Conservation (phyloP, 2,329 filamentous ascomycete genomes). For the Aspergillus sp. region DNA sequence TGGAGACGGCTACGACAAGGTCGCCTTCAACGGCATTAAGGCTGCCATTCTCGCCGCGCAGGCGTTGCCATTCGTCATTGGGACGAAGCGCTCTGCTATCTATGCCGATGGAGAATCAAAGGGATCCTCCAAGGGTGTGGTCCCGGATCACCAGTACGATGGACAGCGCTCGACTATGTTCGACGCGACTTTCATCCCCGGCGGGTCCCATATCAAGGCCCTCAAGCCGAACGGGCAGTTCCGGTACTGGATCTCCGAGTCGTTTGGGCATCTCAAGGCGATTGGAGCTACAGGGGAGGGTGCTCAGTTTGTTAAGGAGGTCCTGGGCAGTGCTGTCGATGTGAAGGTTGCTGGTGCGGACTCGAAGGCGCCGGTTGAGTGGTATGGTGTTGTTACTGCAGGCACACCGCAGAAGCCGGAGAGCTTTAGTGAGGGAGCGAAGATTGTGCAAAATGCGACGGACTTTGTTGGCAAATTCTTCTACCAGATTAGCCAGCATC, state of each 20-base stretch:
- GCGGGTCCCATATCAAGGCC: constrained; percentile 62
- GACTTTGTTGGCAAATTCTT: constrained; percentile 71
- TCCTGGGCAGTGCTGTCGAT: constrained; percentile 27
- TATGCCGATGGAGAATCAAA: constrained; percentile 55
- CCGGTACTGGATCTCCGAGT: constrained; percentile 74
- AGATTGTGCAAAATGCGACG: constrained; percentile 64
- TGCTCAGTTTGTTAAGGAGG: constrained; percentile 28
- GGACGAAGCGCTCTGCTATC: constrained; percentile 56
- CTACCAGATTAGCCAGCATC: constrained; percentile 68
- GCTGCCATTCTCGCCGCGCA: constrained; percentile 51
- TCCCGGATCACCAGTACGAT: constrained; percentile 76
- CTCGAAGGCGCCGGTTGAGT: constrained; percentile 22
- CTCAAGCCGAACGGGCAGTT: constrained; percentile 71
- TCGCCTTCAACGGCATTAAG: constrained; percentile 65
- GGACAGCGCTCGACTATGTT: constrained; percentile 77
- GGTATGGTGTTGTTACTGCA: constrained; percentile 38
- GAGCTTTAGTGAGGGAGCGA: constrained; percentile 35
- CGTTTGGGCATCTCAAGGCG: constrained; percentile 67
- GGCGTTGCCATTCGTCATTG: constrained; percentile 73
- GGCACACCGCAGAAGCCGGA: constrained; percentile 18
- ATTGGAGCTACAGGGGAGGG: constrained; percentile 18
- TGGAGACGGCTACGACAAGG: constrained; percentile 71
- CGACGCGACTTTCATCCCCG: constrained; percentile 75
- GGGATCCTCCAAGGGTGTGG: constrained; percentile 57
- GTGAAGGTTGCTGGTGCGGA: constrained; percentile 25